These are phyloP conservation scores for Sporothrix variecibatus DNA, from an alignment of 2,329 filamentous ascomycete genomes.

Conservation along the genomic window DNA sequence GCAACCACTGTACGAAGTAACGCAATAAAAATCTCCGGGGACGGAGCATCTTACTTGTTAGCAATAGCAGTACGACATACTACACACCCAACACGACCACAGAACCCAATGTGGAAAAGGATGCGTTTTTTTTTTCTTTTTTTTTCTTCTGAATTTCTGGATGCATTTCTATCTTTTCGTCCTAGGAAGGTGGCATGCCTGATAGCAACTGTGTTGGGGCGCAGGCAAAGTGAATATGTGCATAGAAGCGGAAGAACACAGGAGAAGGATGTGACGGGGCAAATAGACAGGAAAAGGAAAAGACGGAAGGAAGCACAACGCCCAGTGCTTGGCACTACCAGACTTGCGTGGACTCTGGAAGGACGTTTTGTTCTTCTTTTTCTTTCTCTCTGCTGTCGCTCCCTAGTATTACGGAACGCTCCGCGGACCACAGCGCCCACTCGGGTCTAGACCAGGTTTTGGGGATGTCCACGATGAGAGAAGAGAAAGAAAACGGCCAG, in stretches of 20 bases:
- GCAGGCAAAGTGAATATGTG: neutral
- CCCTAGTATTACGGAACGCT: neutral
- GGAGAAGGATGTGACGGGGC: neutral
- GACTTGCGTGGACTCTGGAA: neutral
- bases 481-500: neutral
- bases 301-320: neutral
- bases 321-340: neutral
- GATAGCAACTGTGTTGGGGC: neutral
- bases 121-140: neutral
- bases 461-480: neutral
- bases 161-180: neutral
- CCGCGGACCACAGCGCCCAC: conserved; percentile 10
- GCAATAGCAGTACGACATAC: neutral
- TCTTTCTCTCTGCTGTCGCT: neutral
- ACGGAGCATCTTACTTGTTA: neutral
- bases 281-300: neutral
- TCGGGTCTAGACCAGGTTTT: neutral
- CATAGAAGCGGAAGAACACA: neutral
- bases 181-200: neutral
- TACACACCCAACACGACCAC: neutral
- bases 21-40: neutral
- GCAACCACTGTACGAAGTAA: neutral
- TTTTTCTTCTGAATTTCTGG: no score
- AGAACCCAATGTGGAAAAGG: neutral
- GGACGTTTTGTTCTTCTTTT: neutral